phyloP scores from a whole-genome alignment of 495 filamentous ascomycete species.

The Trichoderma reesei region DNA sequence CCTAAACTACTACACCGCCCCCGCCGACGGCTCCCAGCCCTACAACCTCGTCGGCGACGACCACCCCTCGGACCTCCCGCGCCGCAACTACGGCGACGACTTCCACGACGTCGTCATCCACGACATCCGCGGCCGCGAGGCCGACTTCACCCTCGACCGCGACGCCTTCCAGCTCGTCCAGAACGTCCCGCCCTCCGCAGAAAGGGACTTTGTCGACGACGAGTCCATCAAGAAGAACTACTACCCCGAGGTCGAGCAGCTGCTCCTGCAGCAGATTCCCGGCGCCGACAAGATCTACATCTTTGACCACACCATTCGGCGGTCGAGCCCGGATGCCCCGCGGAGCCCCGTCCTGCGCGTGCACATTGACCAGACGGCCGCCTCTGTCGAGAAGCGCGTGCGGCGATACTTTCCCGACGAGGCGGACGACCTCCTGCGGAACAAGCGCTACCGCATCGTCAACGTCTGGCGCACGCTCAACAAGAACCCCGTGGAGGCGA shows the following conservation, averaged over 20 bases:
- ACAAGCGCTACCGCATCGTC: conserved; percentile 60
- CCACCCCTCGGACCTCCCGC: conserved; percentile 46
- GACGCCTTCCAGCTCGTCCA: conserved; percentile 59
- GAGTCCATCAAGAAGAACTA: conserved; percentile 54
- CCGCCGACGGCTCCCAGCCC: conserved; percentile 52
- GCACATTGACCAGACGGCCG: conserved; percentile 75
- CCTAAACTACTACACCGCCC: conserved; percentile 60
- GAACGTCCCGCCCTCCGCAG: conserved; percentile 38
- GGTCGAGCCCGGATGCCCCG: conserved; percentile 37
- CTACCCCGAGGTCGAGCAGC: conserved; percentile 69
- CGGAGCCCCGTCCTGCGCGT: conserved; percentile 59
- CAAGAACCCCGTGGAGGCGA: conserved; percentile 52
- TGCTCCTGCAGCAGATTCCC: conserved; percentile 53
- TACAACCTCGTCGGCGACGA: conserved; percentile 57
- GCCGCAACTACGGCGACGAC: conserved; percentile 48
- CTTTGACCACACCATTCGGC: conserved; percentile 89
- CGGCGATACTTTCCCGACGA: conserved; percentile 46
- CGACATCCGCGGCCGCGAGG: conserved; percentile 61
- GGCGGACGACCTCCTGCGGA: conserved; percentile 49
- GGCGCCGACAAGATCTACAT: conserved; percentile 54
- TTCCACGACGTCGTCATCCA: conserved; percentile 40
- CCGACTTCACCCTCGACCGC: conserved; percentile 54
- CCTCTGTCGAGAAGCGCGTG: conserved; percentile 56
- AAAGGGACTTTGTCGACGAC: conserved; percentile 54
- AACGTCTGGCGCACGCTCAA: conserved; percentile 83